Conservation (phyloP, 192 early-diverging fungal genomes). For the Backusella tarrabulga region DNA sequence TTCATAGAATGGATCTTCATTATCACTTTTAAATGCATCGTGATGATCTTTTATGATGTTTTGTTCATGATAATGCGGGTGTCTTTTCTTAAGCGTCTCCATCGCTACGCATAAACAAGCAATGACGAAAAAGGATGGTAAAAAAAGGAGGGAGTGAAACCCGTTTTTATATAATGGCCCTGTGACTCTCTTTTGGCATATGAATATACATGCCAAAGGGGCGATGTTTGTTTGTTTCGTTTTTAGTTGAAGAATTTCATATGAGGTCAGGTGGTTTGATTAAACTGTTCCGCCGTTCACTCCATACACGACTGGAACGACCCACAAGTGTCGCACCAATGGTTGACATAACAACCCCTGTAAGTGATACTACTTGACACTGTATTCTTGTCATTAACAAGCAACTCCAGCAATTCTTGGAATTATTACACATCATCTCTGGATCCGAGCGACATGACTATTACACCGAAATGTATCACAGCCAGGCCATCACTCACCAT, state of each 20-base stretch:
- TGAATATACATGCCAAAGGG: background rate
- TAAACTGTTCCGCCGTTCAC: background rate
- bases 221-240: conserved; percentile 1
- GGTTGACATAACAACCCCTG: conserved; percentile 73
- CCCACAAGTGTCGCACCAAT: conserved; percentile 65
- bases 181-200: background rate
- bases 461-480: conserved; percentile 77
- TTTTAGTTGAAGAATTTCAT: background rate
- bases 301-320: conserved; percentile 10
- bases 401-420: conserved; percentile 52
- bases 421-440: conserved; percentile 65
- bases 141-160: background rate
- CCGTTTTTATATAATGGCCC: background rate
- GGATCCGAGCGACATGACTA: conserved; percentile 50
- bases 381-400: background rate
- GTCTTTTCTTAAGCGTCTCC: background rate
- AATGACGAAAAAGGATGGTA: background rate
- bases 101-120: background rate
- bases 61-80: background rate
- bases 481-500: conserved; percentile 49
- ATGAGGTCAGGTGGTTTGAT: background rate
- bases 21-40: background rate
- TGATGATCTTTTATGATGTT: background rate
- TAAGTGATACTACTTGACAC: conserved; percentile 19
- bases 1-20: background rate